Conservation (phyloP, 495 filamentous ascomycete species). For the Rostrohypoxylon terebratum region DNA sequence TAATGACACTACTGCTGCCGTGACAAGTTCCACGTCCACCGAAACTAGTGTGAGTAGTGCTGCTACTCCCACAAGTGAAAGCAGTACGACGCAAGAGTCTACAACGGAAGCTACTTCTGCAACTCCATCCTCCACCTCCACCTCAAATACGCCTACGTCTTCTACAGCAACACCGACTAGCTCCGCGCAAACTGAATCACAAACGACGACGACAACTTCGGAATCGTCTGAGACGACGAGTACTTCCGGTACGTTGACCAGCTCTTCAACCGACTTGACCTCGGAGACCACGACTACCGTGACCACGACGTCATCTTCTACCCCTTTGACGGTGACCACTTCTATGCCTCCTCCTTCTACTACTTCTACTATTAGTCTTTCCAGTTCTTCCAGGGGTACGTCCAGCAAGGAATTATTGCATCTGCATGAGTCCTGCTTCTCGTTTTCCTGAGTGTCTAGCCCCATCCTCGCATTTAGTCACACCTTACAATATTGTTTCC, state of each 20-base stretch:
- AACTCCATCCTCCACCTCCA: slow-evolving; percentile 11
- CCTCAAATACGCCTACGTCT: slow-evolving; percentile 34
- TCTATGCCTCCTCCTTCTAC: slow-evolving; percentile 32
- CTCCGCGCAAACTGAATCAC: slow-evolving; percentile 14
- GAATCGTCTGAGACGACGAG: slow-evolving; percentile 29
- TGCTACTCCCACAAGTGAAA: slow-evolving; percentile 36
- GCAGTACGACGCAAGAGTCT: slow-evolving; percentile 31
- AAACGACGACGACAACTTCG: slow-evolving; percentile 34
- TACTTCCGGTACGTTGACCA: slow-evolving; percentile 38
- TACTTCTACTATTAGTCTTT: background rate
- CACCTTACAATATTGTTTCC: background rate
- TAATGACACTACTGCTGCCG: slow-evolving; percentile 39
- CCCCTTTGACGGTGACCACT: slow-evolving; percentile 11
- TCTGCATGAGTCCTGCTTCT: slow-evolving; percentile 18
- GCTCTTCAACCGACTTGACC: slow-evolving; percentile 15
- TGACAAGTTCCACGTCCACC: slow-evolving; percentile 11
- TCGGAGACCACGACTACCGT: slow-evolving; percentile 18
- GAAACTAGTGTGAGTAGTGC: slow-evolving; percentile 31
- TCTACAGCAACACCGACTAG: slow-evolving; percentile 27
- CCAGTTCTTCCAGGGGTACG: slow-evolving; percentile 24
- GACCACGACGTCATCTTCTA: slow-evolving; percentile 17
- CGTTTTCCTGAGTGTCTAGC: slow-evolving; percentile 10
- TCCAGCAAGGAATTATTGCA: slow-evolving; percentile 20
- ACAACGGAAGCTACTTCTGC: slow-evolving; percentile 32
- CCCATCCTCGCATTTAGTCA: background rate